Conservation (phyloP, 257 asterid species). For the Mentha longifolia region DNA sequence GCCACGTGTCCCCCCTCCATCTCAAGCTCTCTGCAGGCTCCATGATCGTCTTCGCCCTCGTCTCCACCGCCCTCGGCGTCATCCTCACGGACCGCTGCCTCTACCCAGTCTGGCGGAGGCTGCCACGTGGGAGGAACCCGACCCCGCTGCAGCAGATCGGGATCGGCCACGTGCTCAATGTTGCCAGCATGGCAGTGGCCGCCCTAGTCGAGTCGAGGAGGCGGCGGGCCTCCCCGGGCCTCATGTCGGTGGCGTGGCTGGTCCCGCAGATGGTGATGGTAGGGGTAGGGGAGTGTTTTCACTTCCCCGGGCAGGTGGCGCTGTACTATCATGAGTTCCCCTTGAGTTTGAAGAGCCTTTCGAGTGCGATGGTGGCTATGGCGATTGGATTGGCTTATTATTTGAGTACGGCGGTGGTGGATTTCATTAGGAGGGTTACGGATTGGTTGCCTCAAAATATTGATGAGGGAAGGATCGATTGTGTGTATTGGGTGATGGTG, state of each 20-base stretch:
- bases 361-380: constrained; percentile 38
- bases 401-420: constrained; percentile 39
- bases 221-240: background rate
- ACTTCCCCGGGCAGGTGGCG: constrained; percentile 47
- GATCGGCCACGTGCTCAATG: constrained; percentile 49
- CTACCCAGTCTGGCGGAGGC: constrained; percentile 34
- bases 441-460: constrained; percentile 45
- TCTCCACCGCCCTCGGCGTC: constrained; percentile 34
- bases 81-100: constrained; percentile 24
- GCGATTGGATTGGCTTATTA: constrained; percentile 32
- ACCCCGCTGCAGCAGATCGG: constrained; percentile 23
- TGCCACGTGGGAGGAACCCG: background rate
- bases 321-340: constrained; percentile 49
- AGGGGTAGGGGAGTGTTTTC: constrained; percentile 53
- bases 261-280: constrained; percentile 48
- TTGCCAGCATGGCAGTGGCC: constrained; percentile 51
- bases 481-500: constrained; percentile 45
- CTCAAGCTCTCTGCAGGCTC: constrained; percentile 51
- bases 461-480: constrained; percentile 41
- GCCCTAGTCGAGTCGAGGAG: constrained; percentile 52
- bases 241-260: constrained; percentile 43
- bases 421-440: constrained; percentile 28
- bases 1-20: constrained; percentile 35
- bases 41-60: constrained; percentile 33
- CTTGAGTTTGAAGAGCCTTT: constrained; percentile 33